Conservation (phyloP, 192 early-diverging fungal genomes). For the Pecoramyces ruminantium region DNA sequence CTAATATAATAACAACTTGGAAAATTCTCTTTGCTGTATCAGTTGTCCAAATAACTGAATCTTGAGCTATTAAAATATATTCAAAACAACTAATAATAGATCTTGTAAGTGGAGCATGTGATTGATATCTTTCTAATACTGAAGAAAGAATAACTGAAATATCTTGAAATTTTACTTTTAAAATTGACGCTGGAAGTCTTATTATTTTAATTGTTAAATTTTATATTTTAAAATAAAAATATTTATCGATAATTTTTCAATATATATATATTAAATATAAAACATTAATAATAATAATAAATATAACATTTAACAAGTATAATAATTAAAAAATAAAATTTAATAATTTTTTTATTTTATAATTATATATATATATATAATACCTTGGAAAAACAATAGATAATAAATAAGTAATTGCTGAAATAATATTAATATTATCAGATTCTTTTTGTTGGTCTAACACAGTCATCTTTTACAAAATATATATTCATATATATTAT, state of each 20-base stretch:
- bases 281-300: too few relatives aligned
- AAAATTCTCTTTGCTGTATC: constrained; percentile 40
- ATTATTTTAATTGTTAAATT: too few relatives aligned
- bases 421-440: constrained; percentile 20
- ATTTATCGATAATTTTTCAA: too few relatives aligned
- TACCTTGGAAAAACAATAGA: constrained; percentile 57
- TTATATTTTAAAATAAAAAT: too few relatives aligned
- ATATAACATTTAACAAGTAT: too few relatives aligned
- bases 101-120: constrained; percentile 62
- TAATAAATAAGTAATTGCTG: constrained; percentile 61
- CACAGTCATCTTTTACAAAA: constrained; percentile 32
- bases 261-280: too few relatives aligned
- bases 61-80: constrained; percentile 58
- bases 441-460: constrained; percentile 36
- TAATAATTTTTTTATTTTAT: too few relatives aligned
- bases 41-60: constrained; percentile 52
- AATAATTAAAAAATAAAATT: too few relatives aligned
- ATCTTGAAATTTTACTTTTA: constrained; percentile 20
- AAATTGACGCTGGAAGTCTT: constrained; percentile 11
- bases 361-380: too few relatives aligned
- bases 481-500: too few relatives aligned
- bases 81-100: constrained; percentile 57
- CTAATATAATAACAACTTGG: constrained; percentile 56
- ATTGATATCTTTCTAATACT: constrained; percentile 38
- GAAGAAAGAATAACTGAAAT: constrained; percentile 41